phyloP scores from a whole-genome alignment of 2,329 filamentous ascomycete species.

The Claviceps africana region DNA sequence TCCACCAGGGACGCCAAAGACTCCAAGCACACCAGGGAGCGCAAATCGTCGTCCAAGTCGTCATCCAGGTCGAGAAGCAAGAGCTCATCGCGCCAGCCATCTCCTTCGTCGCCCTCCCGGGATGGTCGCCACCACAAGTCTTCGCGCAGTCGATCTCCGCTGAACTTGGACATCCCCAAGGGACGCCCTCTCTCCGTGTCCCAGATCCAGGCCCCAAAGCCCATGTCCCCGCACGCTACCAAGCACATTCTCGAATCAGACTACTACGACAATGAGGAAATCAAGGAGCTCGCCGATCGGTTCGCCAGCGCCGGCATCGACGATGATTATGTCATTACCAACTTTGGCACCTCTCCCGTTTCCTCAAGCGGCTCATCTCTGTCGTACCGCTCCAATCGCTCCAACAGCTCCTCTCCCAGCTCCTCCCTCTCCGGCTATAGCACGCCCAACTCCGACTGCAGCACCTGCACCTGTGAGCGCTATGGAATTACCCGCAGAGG shows the following conservation, averaged over 20 bases:
- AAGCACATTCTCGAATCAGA: slow-evolving; percentile 73
- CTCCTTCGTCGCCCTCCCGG: slow-evolving; percentile 23
- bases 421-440: slow-evolving; percentile 67
- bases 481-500: slow-evolving; percentile 92
- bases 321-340: slow-evolving; percentile 39
- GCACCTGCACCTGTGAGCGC: slow-evolving; percentile 81
- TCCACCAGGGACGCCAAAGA: neutral
- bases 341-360: slow-evolving; percentile 44
- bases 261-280: slow-evolving; percentile 56
- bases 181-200: slow-evolving; percentile 78
- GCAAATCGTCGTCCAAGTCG: slow-evolving; percentile 13
- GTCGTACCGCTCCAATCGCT: slow-evolving; percentile 59
- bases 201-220: slow-evolving; percentile 83
- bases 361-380: slow-evolving; percentile 57
- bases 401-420: slow-evolving; percentile 59
- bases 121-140: slow-evolving; percentile 27
- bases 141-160: slow-evolving; percentile 32
- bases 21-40: slow-evolving; percentile 7
- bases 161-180: slow-evolving; percentile 61
- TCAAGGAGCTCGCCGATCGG: slow-evolving; percentile 68
- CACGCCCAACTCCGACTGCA: slow-evolving; percentile 62
- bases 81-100: slow-evolving; percentile 30
- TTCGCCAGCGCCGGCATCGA: slow-evolving; percentile 50
- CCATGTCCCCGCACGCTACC: slow-evolving; percentile 74
- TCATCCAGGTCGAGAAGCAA: slow-evolving; percentile 21